These are phyloP conservation scores for Monoraphidium neglectum DNA, from an alignment of 139 green algal species.

Conservation along the genomic window DNA sequence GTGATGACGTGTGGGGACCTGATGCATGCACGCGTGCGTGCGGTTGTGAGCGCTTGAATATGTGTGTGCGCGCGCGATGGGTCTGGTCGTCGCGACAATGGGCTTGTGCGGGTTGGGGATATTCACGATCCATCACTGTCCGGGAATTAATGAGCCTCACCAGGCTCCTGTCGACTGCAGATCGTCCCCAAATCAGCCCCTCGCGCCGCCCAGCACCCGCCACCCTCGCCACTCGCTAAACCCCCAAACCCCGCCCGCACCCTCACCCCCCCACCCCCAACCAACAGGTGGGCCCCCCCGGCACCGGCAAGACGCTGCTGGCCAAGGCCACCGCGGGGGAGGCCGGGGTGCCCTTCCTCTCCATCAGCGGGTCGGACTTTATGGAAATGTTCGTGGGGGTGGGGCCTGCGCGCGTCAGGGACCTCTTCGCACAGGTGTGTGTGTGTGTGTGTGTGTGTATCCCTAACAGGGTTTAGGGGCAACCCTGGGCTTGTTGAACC, in stretches of 20 bases:
- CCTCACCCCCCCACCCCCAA: neutral
- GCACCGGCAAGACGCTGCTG: slow-evolving; percentile 96
- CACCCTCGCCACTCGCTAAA: too few species aligned
- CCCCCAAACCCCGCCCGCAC: neutral
- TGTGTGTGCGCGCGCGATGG: too few species aligned
- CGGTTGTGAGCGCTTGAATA: slow-evolving; percentile 70
- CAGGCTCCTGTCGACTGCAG: too few species aligned
- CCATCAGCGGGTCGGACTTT: slow-evolving; percentile 70
- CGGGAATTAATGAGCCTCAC: too few species aligned
- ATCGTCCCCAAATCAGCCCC: too few species aligned
- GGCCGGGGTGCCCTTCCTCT: slow-evolving; percentile 92
- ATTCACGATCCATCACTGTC: too few species aligned
- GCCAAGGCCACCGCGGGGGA: slow-evolving; percentile 96
- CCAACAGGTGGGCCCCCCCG: slow-evolving; percentile 38
- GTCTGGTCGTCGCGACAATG: too few species aligned
- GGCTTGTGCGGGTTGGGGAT: too few species aligned
- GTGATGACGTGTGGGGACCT: slow-evolving; percentile 71
- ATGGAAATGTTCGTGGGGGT: slow-evolving; percentile 91
- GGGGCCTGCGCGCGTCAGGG: slow-evolving; percentile 89
- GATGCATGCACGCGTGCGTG: slow-evolving; percentile 91
- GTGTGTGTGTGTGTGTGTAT: neutral
- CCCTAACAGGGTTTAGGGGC: too few species aligned
- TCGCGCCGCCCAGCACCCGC: too few species aligned
- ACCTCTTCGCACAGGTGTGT: slow-evolving; percentile 89
- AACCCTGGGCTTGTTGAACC: too few species aligned